These are phyloP conservation scores for Teunomyces atbi DNA, from an alignment of 805 yeast species.

Conservation along the genomic window DNA sequence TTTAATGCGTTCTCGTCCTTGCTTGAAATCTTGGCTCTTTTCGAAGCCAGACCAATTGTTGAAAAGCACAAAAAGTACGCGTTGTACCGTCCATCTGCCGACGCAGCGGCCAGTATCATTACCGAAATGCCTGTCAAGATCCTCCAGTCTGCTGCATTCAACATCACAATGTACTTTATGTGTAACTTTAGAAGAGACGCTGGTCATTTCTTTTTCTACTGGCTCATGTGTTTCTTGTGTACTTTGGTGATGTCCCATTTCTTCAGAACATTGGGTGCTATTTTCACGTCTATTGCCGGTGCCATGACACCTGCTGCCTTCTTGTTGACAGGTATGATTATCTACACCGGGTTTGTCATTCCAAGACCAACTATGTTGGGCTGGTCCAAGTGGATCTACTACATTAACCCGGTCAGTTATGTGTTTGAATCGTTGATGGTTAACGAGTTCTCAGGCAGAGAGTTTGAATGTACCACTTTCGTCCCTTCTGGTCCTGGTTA, in stretches of 20 bases:
- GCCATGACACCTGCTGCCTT: constrained; percentile 25
- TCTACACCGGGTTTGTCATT: constrained; percentile 67
- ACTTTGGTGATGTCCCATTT: constrained; percentile 24
- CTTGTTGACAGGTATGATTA: constrained; percentile 31
- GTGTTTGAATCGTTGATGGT: constrained; percentile 63
- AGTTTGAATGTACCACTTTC: constrained; percentile 52
- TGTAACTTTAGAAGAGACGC: constrained; percentile 39
- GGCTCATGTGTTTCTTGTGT: constrained; percentile 25
- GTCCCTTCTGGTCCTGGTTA: constrained; percentile 64
- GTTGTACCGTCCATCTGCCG: constrained; percentile 70
- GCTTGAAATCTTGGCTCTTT: constrained; percentile 57
- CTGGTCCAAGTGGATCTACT: constrained; percentile 71
- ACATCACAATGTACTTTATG: constrained; percentile 47
- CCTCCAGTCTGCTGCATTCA: constrained; percentile 26
- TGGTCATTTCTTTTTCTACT: constrained; percentile 38
- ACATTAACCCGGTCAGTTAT: constrained; percentile 55
- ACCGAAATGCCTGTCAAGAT: constrained; percentile 63
- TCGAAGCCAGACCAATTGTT: constrained; percentile 60
- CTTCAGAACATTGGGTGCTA: constrained; percentile 25
- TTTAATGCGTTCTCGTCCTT: constrained; percentile 49
- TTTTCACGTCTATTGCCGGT: constrained; percentile 21
- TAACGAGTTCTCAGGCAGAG: constrained; percentile 60
- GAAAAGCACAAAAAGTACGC: constrained; percentile 71
- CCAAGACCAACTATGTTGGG: constrained; percentile 61
- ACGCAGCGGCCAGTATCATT: constrained; percentile 59